Percentiles rank a stretch among this genome's conserved stretches.
These are phyloP conservation scores for Leccinum truebloodii DNA, from an alignment of 768 basidiomycete genomes.

Conservation along the genomic window DNA sequence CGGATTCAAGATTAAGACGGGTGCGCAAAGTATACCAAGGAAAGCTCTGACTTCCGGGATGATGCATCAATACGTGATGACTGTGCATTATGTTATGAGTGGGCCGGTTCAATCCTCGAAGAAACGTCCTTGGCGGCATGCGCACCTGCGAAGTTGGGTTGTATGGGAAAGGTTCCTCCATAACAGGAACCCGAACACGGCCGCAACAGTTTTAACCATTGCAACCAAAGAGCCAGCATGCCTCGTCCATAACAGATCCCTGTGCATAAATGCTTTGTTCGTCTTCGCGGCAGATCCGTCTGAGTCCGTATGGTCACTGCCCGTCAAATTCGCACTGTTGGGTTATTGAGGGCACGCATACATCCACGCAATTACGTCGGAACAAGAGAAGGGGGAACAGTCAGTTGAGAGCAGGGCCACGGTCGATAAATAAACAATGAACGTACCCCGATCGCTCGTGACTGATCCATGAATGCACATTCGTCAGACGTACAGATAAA, in stretches of 20 bases:
- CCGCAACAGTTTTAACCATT: background rate
- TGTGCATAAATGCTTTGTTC: constrained; percentile 33
- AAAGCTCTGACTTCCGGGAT: background rate
- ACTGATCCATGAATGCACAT: constrained; percentile 65
- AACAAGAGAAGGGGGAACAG: background rate
- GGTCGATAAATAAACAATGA: background rate
- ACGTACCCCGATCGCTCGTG: constrained; percentile 64
- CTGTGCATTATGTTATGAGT: background rate
- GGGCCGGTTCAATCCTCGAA: background rate
- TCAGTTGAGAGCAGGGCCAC: background rate
- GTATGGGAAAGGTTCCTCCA: background rate
- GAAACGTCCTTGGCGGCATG: background rate
- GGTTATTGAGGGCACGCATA: constrained; percentile 39
- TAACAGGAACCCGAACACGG: background rate
- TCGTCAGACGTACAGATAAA: constrained; percentile 59
- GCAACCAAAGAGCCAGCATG: background rate
- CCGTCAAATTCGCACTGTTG: constrained; percentile 69
- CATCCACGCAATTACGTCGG: too few species aligned
- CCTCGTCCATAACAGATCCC: background rate
- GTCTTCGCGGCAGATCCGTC: constrained; percentile 42
- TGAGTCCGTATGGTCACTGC: constrained; percentile 29
- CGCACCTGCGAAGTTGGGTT: background rate
- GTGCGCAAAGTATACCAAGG: background rate
- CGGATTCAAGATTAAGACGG: background rate
- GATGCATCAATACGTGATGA: background rate